Base-by-base conservation (phyloP, 2,329 filamentous ascomycete genomes). In the Verticillium zaregamsianum region DNA sequence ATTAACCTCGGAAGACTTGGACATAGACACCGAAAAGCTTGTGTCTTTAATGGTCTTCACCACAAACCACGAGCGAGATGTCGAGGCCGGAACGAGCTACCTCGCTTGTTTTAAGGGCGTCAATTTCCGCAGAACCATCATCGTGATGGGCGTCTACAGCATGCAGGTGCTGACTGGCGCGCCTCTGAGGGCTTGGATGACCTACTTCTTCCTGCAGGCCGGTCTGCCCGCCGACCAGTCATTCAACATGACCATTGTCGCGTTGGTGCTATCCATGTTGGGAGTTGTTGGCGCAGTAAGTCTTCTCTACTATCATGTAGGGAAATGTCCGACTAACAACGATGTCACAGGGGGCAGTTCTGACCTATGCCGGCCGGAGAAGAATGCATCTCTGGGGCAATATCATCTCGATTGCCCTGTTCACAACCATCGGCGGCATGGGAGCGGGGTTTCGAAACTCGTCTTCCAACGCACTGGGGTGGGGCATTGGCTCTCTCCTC, bases 191-290 rank as follows among this genome's bases (percentile, higher is more conserved):
- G 57, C 57, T 2, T 59, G 37, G 14, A 65, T 69, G 12, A 72
- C 63, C 45, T 77, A 79, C 64, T 81, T 76, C 61, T 70, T 72
- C 52, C 63, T 71, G 55, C 74, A 71, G 61, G 73, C 70, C 40
- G 71, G 73, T 4, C 65, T 76, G 4, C 62, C 68, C 7, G 62
- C 73, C 12, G 68, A 66, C 8, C 73, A 74, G 33, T 73, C 81
- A 0, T 82, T 81, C 60, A 72, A 75, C 37, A 80, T 84, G 60
- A 77, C 79, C 4, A 72, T 83, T 65, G 80, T 74, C 52, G 61
- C 52, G 3, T 73, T 82, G 35, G 79, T 77, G 60, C 14, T 35
- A 5, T 77, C 79, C 62, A 65, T 73, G 1, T 31, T 56, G 5
- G 79, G 79, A 5, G 80, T 78, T 2, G 70, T 82, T 11, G 66